These are phyloP conservation scores for Omphalotus guepiniiformis DNA, from an alignment of 768 basidiomycete species.

Conservation along the genomic window DNA sequence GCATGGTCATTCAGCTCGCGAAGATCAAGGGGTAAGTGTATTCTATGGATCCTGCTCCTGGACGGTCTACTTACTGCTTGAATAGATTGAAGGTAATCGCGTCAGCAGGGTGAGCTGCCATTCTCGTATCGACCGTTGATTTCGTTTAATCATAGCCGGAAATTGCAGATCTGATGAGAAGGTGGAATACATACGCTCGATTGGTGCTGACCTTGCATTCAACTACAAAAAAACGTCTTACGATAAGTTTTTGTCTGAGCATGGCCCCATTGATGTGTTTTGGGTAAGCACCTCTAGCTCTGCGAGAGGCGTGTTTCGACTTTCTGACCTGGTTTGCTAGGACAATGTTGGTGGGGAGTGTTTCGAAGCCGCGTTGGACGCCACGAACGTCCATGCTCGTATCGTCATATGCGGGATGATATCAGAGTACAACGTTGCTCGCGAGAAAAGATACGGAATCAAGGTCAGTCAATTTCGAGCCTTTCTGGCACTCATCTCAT, in stretches of 20 bases:
- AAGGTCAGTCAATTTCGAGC: not conserved
- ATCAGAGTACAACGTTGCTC: not conserved
- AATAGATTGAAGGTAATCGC: constrained; percentile 2
- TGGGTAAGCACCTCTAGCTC: not conserved
- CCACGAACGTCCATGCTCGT: not conserved
- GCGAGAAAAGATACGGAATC: not conserved
- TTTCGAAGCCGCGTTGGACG: not conserved
- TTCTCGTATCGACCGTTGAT: no score
- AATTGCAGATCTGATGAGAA: not conserved
- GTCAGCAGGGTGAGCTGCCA: not conserved
- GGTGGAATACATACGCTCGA: not conserved
- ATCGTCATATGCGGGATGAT: not conserved
- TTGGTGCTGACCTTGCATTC: not conserved
- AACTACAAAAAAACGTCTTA: constrained; percentile 3
- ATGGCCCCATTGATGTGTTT: not conserved
- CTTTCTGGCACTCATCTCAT: not conserved
- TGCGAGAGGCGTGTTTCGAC: not conserved
- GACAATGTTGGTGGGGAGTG: constrained; percentile 1
- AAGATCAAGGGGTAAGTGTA: constrained; percentile 1
- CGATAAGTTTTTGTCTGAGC: not conserved
- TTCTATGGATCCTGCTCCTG: not conserved
- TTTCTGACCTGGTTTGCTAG: not conserved
- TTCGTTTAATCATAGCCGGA: no score
- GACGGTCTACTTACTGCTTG: not conserved
- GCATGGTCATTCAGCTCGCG: constrained; percentile 3